Evolutionary conservation across 106 monocot genomes (phyloP).

Genomic region (Dendrobium officinale): DNA sequence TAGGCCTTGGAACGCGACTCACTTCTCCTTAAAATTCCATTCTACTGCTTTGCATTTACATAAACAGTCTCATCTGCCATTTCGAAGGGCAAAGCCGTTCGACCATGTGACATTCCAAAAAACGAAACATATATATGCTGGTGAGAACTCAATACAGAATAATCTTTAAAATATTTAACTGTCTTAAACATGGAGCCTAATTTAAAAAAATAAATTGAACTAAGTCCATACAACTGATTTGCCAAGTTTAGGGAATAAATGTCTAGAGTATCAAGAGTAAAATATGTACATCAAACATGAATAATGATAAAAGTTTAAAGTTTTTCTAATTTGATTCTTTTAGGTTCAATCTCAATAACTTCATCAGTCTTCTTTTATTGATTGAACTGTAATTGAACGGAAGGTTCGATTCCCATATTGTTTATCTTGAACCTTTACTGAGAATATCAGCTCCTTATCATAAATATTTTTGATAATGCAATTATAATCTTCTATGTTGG

Average conservation of each 20-base stretch:
- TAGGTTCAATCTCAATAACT: too few relatives aligned
- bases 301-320: too few relatives aligned
- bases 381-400: too few relatives aligned
- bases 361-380: too few relatives aligned
- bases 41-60: constrained; percentile 63
- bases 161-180: background rate
- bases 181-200: background rate
- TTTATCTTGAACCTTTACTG: too few relatives aligned
- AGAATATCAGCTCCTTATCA: too few relatives aligned
- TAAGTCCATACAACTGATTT: constrained; percentile 36
- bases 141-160: background rate
- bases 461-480: too few relatives aligned
- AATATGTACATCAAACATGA: too few relatives aligned
- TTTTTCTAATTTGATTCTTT: too few relatives aligned
- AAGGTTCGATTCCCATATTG: too few relatives aligned
- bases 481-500: too few relatives aligned
- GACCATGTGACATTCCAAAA: constrained; percentile 30
- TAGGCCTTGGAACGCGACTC: constrained; percentile 56
- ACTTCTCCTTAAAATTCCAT: constrained; percentile 58
- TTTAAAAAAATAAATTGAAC: constrained; percentile 7
- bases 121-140: constrained; percentile 8
- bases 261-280: too few relatives aligned
- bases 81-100: constrained; percentile 49
- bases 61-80: constrained; percentile 53
- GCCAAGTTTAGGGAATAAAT: constrained; percentile 16